Evolutionary conservation across 2,329 filamentous ascomycete species (phyloP).

Genomic region (Calonectria hawksworthii): DNA sequence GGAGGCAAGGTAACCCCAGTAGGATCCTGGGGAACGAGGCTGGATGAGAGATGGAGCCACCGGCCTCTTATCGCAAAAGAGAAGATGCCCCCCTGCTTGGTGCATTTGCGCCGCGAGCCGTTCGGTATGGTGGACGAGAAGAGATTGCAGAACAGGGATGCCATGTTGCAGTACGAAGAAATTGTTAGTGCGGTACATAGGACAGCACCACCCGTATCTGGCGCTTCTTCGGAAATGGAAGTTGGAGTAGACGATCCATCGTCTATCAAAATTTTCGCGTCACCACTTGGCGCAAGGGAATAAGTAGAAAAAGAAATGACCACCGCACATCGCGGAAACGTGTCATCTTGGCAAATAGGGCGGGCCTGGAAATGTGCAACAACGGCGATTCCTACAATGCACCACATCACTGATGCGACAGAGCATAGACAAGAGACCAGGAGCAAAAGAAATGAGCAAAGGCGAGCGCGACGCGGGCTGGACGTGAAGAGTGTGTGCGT

Average conservation of each 20-base stretch:
- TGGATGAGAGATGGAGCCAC: slow-evolving; percentile 28
- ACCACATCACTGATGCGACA: not conserved
- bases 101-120: slow-evolving; percentile 12
- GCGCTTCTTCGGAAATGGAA: slow-evolving; percentile 47
- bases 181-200: slow-evolving; percentile 58
- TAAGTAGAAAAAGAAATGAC: slow-evolving; percentile 10
- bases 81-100: slow-evolving; percentile 25
- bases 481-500: slow-evolving; percentile 11
- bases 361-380: not conserved
- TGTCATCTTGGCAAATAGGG: slow-evolving; percentile 33
- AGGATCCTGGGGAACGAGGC: slow-evolving; percentile 41
- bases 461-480: not conserved
- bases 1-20: slow-evolving; percentile 23
- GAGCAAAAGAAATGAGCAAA: not conserved
- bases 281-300: slow-evolving; percentile 38
- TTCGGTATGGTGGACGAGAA: slow-evolving; percentile 28
- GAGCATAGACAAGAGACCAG: not conserved
- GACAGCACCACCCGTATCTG: slow-evolving; percentile 36
- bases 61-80: slow-evolving; percentile 30
- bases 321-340: slow-evolving; percentile 33
- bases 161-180: slow-evolving; percentile 36
- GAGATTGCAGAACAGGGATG: slow-evolving; percentile 24
- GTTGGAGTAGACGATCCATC: slow-evolving; percentile 46
- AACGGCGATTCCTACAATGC: not conserved
- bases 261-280: slow-evolving; percentile 50